Base-by-base conservation (phyloP, 164 flowering plant species). In the Saururus chinensis region DNA sequence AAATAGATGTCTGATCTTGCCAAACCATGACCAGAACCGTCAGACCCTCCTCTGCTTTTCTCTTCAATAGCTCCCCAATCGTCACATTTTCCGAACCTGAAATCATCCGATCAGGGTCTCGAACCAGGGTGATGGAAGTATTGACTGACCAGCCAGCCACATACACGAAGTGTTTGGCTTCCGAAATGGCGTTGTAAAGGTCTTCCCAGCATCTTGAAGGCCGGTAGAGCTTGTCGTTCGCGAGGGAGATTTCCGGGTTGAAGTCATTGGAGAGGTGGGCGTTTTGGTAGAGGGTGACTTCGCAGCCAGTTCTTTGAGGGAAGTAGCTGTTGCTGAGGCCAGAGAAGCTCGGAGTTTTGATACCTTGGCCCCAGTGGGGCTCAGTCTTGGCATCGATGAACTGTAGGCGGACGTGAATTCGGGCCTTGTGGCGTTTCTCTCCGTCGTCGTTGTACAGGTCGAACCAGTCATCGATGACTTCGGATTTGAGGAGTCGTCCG, bases 61-160 rank as follows among this genome's bases (percentile, higher is more conserved):
- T 67, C 68, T 84, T 89, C 74, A 93, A 63, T 62, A 88, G 57
- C 51, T 90, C 89, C 0, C 99, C 97, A 12, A 93, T 74, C 64
- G 73, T 77, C 26, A 88, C 85, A 41, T 92, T 97, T 61, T 61
- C 64, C 8, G 91, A 96, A 25, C 77, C 77, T 41, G 83, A 85
- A 19, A 86, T 78, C 1, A 77, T 81, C 6, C 88, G 82, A 60
- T 83, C 56, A 7, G 79, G 68, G 65, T 89, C 95, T 22, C 96
- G 73, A 9, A 91, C 92, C 97, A 88, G 76, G 19, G 23, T 4
- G 14, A 51, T 51, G 45, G 49, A 60, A 53, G 97, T 95, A 74
- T 88, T 93, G 62, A 93, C 81, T 55, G 95, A 85, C 95, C 99
- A 93, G 24, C 95, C 96, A n/a, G 90, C 88, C 35, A 90, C 87